Conservation (phyloP, 208 protist species). For the Trypanosoma rangeli region DNA sequence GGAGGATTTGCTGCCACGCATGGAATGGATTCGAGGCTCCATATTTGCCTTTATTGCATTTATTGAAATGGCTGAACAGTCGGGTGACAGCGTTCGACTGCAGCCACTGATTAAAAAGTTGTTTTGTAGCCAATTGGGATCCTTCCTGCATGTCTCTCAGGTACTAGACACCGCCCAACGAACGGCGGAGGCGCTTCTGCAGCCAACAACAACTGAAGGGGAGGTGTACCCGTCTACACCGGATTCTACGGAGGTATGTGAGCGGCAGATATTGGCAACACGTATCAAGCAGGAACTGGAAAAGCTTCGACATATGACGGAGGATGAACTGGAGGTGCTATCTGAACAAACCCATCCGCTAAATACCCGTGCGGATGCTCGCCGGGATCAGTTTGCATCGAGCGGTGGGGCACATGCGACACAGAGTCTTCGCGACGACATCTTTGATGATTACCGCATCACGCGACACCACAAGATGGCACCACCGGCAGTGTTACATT, state of each 20-base stretch:
- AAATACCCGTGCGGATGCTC: conserved; percentile 57
- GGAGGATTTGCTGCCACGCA: conserved; percentile 71
- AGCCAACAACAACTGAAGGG: background rate
- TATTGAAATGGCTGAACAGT: conserved; percentile 61
- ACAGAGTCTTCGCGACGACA: conserved; percentile 64
- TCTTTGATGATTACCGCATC: conserved; percentile 50
- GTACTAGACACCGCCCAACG: conserved; percentile 26
- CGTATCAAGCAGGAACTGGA: conserved; percentile 33
- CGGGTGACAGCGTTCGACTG: conserved; percentile 55
- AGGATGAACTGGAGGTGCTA: conserved; percentile 60
- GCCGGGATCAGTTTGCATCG: conserved; percentile 72
- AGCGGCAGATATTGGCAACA: conserved; percentile 2
- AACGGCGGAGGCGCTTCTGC: background rate
- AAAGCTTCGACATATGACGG: conserved; percentile 30
- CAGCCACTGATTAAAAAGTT: conserved; percentile 56
- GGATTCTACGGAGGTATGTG: background rate
- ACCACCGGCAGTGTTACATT: conserved; percentile 70
- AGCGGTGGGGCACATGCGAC: conserved; percentile 77
- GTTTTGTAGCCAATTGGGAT: conserved; percentile 60
- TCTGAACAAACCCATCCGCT: conserved; percentile 57
- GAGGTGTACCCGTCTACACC: background rate
- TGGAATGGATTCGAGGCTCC: conserved; percentile 82
- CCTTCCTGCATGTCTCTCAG: conserved; percentile 29
- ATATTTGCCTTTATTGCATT: conserved; percentile 84
- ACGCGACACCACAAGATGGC: conserved; percentile 48